A percentile compares a stretch with the other conserved stretches of the same genome.
phyloP scores from a whole-genome alignment of 345 rosid genomes.

The Laguncularia racemosa region DNA sequence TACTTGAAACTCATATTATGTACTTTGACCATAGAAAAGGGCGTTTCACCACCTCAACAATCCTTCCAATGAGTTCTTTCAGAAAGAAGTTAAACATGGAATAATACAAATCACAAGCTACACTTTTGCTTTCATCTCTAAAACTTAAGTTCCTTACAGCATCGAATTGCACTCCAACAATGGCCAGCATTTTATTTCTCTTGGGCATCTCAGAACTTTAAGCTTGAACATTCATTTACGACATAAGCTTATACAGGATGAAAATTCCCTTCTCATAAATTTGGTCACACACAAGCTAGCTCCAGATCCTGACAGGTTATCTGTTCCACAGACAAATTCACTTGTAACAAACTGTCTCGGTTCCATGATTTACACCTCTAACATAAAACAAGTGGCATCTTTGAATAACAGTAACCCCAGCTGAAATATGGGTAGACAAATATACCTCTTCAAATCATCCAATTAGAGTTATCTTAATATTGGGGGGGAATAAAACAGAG shows the following conservation, averaged over 20 bases:
- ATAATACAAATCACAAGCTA: conserved; percentile 5
- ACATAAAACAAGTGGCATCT: conserved; percentile 20
- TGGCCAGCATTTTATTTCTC: too few relatives aligned
- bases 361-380: conserved; percentile 26
- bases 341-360: background rate
- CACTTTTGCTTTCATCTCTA: conserved; percentile 3
- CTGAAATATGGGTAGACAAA: too few relatives aligned
- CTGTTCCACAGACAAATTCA: too few relatives aligned
- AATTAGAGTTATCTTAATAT: too few relatives aligned
- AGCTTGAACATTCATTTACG: conserved; percentile 33
- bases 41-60: conserved; percentile 5
- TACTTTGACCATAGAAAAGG: conserved; percentile 7
- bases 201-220: background rate
- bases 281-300: background rate
- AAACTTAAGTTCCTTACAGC: conserved; percentile 8
- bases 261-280: conserved; percentile 2
- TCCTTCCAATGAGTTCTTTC: conserved; percentile 7
- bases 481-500: too few relatives aligned
- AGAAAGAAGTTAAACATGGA: conserved; percentile 7
- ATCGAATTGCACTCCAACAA: background rate
- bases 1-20: background rate
- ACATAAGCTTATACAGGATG: conserved; percentile 12
- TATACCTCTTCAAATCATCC: too few relatives aligned
- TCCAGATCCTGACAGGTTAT: too few relatives aligned
- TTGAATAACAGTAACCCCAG: background rate